Evolutionary conservation across 1,284 basidiomycete species (phyloP), one percentile per base, ranked within the genome.

Genomic region (Somion occarium): DNA sequence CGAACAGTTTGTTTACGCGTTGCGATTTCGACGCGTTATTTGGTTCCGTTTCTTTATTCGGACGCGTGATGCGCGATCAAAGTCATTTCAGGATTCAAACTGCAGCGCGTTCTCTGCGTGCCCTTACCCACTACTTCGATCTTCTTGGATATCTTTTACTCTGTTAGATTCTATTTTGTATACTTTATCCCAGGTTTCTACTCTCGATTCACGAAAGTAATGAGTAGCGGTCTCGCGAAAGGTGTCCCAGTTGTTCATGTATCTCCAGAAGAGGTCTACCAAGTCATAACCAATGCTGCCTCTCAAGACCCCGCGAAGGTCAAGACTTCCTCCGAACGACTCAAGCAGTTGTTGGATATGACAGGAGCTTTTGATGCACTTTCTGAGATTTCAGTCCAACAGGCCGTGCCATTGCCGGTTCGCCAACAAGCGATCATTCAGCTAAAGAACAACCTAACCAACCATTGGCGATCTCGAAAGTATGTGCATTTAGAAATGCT

Each of bases 351-450:
- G 64, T 67, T 87, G 15, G 79, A 83, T 46, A 77, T 80, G 70
- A 72, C 79, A 47, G 88, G 88, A 41, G 77, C 82, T 0, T 85
- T 78, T 60, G 80, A 87, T 61, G 75, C 76, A n/a, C 70, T 91
- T 43, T 80, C 86, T 57, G 77, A 82, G 57, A 88, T 91, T 64
- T 84, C 88, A 25, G 71, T 79, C 27, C 76, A 81, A 59, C 71
- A 67, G 56, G 67, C 73, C 1, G 64, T 83, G 15, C 80, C 85
- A 15, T 63, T 88, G 24, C 69, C 69, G n/a, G 75, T 89, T 44
- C 80, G 88, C 39, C 81, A 88, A 59, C 83, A 86, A 61, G 79
- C 83, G 38, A 88, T 90, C 56, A 88, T 91, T 51, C 88, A 91
- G 60, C 86, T 91, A 68, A 91, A 91, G 66, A 91, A 91, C 56